Conservation (phyloP, 2,329 filamentous ascomycete species). For the Torrubiella hemipterigena region DNA sequence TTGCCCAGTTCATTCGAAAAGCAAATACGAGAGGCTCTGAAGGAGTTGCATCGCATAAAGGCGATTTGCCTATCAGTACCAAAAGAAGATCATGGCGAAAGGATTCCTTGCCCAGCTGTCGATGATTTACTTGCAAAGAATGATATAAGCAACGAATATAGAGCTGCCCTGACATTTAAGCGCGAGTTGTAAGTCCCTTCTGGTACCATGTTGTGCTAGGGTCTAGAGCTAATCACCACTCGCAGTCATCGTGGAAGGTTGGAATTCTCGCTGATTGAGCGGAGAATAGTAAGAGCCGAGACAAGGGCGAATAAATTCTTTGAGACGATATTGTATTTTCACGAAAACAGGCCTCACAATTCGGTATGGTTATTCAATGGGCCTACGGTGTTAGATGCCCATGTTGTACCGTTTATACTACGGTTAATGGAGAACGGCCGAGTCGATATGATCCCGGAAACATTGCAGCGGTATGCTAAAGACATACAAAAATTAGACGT, state of each 20-base stretch:
- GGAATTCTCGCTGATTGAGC: background rate
- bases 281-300: too few relatives aligned
- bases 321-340: background rate
- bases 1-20: background rate
- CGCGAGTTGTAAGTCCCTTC: slow-evolving; percentile 2
- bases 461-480: slow-evolving; percentile 1
- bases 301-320: background rate
- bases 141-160: slow-evolving; percentile 1
- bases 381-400: slow-evolving; percentile 4
- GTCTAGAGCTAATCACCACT: background rate
- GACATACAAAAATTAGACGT: background rate
- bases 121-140: slow-evolving; percentile 1
- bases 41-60: slow-evolving; percentile 1
- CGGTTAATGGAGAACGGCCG: slow-evolving; percentile 1
- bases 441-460: slow-evolving; percentile 2
- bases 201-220: background rate
- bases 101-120: slow-evolving; percentile 1
- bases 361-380: too few relatives aligned
- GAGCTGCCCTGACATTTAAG: slow-evolving; percentile 2
- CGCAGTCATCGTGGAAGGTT: background rate
- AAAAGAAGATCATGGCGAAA: slow-evolving; percentile 1
- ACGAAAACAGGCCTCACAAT: too few relatives aligned
- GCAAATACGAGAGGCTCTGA: background rate
- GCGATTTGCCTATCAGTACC: background rate
- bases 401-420: slow-evolving; percentile 1